Evolutionary conservation across 2,329 filamentous ascomycete genomes (phyloP).

Genomic region (Colletotrichum ledebouriae): DNA sequence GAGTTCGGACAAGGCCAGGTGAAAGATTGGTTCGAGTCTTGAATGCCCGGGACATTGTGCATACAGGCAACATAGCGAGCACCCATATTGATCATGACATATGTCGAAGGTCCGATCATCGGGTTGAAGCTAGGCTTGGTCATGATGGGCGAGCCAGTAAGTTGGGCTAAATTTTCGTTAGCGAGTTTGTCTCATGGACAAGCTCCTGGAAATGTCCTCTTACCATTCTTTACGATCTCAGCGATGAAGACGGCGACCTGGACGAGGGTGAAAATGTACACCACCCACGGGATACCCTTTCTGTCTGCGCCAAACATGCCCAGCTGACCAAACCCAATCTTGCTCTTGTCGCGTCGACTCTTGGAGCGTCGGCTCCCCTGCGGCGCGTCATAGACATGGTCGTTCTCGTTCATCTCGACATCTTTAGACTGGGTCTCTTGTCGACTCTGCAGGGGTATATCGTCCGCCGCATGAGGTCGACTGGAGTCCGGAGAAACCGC

Average conservation of each 20-base stretch:
- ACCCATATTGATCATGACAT: constrained; percentile 96
- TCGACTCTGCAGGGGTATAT: constrained; percentile 70
- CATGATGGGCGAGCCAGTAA: constrained; percentile 83
- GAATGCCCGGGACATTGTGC: constrained; percentile 81
- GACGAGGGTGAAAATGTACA: constrained; percentile 81
- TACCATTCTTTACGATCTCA: constrained; percentile 88
- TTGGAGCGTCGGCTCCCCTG: constrained; percentile 48
- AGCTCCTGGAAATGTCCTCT: constrained; percentile 47
- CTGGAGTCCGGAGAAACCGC: constrained; percentile 52
- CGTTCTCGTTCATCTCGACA: constrained; percentile 60
- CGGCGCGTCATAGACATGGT: constrained; percentile 73
- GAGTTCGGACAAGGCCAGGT: constrained; percentile 86
- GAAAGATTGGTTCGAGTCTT: constrained; percentile 63
- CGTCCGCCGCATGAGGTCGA: constrained; percentile 57
- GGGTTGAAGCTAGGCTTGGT: constrained; percentile 91
- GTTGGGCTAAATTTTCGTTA: constrained; percentile 64
- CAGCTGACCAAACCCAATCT: constrained; percentile 69
- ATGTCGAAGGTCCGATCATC: constrained; percentile 95
- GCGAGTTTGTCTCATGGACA: background rate
- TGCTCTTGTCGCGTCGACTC: constrained; percentile 52
- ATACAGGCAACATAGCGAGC: constrained; percentile 94
- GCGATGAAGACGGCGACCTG: constrained; percentile 90
- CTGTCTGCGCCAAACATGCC: constrained; percentile 70
- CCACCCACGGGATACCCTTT: constrained; percentile 80
- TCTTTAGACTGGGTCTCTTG: constrained; percentile 52